Base-by-base conservation (phyloP, 495 filamentous ascomycete genomes). In the Venustampulla echinocandica region DNA sequence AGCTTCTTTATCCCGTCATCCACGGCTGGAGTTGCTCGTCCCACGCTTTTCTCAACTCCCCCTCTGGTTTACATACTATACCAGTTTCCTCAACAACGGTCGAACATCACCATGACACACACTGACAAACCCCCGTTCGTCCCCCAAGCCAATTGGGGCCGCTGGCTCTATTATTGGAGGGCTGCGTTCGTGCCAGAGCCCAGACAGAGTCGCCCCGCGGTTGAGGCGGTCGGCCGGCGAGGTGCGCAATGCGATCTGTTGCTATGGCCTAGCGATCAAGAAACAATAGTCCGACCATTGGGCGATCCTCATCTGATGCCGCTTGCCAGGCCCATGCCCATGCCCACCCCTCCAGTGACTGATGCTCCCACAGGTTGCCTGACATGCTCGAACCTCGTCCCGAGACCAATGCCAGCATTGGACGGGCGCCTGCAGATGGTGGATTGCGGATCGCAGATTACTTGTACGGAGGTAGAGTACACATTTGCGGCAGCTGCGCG, bases 221-320 rank as follows among this genome's bases (percentile, higher is more conserved):
- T n/a, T n/a, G n/a, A n/a, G n/a, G n/a, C n/a, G n/a, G n/a, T n/a
- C n/a, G n/a, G n/a, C n/a, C n/a, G n/a, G n/a, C n/a, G n/a, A n/a
- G n/a, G n/a, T n/a, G n/a, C n/a, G 20, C 37, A 40, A 40, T 40
- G 37, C 37, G 20, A 40, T 40, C 37, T 40, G 9, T 17, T 40
- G n/a, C n/a, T n/a, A n/a, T n/a, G n/a, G 11, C n/a, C 15, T 40
- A n/a, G n/a, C 18, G 37, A 22, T 40, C 18, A 20, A 22, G 18
- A 22, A 40, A 40, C 37, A 23, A 40, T 23, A 23, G 37, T 40
- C 37, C 37, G 37, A 40, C 10, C 27, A 22, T 22, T 10, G 4
- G 20, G 37, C 37, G 18, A 23, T 23, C 37, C 20, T 40, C 37
- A 40, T 40, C 18, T 40, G 4, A 40, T 21, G 18, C 37, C 17